Evolutionary conservation across 2,329 filamentous ascomycete genomes (phyloP).

Genomic region (Zymoseptoria brevis): DNA sequence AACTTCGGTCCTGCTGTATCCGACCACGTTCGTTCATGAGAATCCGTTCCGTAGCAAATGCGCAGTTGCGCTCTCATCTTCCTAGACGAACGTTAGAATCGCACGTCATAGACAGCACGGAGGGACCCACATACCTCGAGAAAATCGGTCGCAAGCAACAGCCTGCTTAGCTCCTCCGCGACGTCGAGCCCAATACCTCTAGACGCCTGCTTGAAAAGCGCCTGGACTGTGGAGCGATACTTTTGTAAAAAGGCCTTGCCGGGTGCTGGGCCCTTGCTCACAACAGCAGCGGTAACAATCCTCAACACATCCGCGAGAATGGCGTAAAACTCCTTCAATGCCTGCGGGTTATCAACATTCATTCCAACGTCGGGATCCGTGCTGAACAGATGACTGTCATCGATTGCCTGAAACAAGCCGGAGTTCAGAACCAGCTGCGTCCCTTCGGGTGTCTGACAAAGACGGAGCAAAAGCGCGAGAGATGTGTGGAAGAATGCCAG

Average conservation of each 20-base stretch:
- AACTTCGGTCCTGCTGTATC: not conserved
- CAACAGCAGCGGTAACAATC: slow-evolving; percentile 72
- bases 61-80: slow-evolving; percentile 8
- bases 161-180: slow-evolving; percentile 74
- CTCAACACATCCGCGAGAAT: slow-evolving; percentile 73
- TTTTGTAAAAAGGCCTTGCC: slow-evolving; percentile 73
- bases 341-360: slow-evolving; percentile 59
- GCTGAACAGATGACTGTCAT: slow-evolving; percentile 74
- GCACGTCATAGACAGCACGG: not conserved
- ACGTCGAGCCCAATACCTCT: slow-evolving; percentile 53
- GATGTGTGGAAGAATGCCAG: slow-evolving; percentile 63
- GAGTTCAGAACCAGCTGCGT: slow-evolving; percentile 82
- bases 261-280: slow-evolving; percentile 69
- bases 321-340: slow-evolving; percentile 73
- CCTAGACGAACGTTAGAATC: slow-evolving; percentile 2
- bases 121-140: slow-evolving; percentile 60
- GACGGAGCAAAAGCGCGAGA: slow-evolving; percentile 71
- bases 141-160: slow-evolving; percentile 77
- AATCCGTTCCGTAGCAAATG: slow-evolving; percentile 10
- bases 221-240: slow-evolving; percentile 75
- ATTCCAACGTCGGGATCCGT: slow-evolving; percentile 89
- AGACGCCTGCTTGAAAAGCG: slow-evolving; percentile 74
- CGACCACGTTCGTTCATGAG: slow-evolving; percentile 1
- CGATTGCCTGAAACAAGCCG: slow-evolving; percentile 74
- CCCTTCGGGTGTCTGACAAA: slow-evolving; percentile 76